Base-by-base conservation (phyloP, 2,329 filamentous ascomycete species). In the Aspergillus calidoustus region DNA sequence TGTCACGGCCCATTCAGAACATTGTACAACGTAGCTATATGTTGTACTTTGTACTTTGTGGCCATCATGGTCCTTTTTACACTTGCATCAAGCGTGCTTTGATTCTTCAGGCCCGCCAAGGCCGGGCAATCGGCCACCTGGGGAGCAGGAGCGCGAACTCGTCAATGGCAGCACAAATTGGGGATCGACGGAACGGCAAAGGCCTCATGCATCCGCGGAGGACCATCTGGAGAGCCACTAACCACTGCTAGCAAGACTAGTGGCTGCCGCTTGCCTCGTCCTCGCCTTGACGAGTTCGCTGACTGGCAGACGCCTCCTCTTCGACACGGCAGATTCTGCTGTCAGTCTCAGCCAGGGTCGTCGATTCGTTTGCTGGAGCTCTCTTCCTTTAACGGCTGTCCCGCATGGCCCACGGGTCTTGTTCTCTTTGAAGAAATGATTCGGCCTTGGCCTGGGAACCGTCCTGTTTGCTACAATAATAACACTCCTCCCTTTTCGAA, bases 351-450 rank as follows among this genome's bases (percentile, higher is more conserved):
- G 34, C 8, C 8, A 38, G 34, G 34, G 34, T 15, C 34, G 34
- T 41, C 34, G 25, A 28, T 7, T 28, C 25, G n/a, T 23, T n/a
- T 38, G 41, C 23, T 55, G 34, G 9, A 52, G 34, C 55, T 44
- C 49, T 46, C n/a, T 28, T 46, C 43, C 51, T 19, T 17, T 52
- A 61, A 61, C 53, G 59, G 53, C 59, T 48, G 44, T 48, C 48
- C 53, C 49, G 59, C 59, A 57, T 59, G 51, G 44, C 19, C 19
- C 9, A 41, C 13, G 34, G 34, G 34, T 13, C 11, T 15, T 4
- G 11, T 5, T 41, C 31, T 41, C 34, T 41, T 7, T 17, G 34
- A 41, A 41, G 8, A 41, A 41, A 41, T n/a, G 15, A 22, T 48
- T 25, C 9, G 54, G 17, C 25, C 41, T 56, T 22, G 28, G 17